A percentile compares a stretch with the other conserved stretches of the same genome.
These are phyloP conservation scores for Aureobasidium sp. DNA, from an alignment of 2,329 filamentous ascomycete species.

Conservation along the genomic window DNA sequence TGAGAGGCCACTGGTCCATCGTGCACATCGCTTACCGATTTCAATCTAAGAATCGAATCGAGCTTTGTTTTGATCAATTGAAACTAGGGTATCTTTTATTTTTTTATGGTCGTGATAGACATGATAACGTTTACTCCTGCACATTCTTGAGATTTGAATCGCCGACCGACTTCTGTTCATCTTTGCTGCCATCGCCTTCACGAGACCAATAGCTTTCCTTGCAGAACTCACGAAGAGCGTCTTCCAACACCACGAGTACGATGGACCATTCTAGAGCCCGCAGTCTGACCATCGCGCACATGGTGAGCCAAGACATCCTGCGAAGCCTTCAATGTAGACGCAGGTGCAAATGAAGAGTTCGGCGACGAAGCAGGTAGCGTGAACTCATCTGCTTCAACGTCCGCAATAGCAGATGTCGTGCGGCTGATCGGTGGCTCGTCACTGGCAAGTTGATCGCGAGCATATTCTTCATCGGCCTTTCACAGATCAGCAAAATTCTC, in stretches of 20 bases:
- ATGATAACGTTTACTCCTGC: not conserved
- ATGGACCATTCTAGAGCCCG: not conserved
- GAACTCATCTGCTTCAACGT: not conserved
- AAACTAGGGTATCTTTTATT: not conserved
- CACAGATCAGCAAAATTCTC: not conserved
- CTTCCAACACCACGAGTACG: not conserved
- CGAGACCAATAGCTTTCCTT: too few species aligned
- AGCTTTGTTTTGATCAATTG: not conserved
- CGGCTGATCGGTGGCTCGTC: not conserved
- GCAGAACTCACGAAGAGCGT: not conserved
- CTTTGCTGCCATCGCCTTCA: not conserved
- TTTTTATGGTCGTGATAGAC: not conserved
- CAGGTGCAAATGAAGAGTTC: not conserved
- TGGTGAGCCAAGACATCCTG: not conserved
- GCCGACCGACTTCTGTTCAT: not conserved
- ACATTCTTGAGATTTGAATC: not conserved
- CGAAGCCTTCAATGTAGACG: not conserved
- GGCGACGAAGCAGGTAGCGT: not conserved
- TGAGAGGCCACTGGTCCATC: not conserved
- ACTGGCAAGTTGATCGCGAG: not conserved
- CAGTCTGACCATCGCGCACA: not conserved
- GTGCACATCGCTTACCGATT: not conserved
- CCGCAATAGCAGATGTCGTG: not conserved
- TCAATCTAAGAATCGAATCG: too few species aligned
- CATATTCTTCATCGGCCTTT: constrained; percentile 6